These are phyloP conservation scores for Ceratocystis eucalypticola DNA, from an alignment of 2,329 filamentous ascomycete genomes.

Conservation along the genomic window DNA sequence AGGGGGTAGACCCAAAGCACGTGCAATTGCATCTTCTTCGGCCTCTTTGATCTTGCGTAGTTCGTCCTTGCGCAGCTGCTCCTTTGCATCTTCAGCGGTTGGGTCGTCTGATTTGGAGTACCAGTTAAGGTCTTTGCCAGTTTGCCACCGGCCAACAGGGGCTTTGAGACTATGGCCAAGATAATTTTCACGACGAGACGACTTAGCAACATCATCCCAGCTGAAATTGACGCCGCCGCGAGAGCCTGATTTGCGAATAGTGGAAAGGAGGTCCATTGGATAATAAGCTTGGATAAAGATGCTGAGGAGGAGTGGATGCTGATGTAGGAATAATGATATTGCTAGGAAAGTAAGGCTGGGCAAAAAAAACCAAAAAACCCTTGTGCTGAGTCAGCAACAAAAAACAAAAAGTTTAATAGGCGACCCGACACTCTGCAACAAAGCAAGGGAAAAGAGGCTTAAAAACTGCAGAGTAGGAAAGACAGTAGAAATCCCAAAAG, in stretches of 20 bases:
- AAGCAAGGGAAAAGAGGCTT: not conserved
- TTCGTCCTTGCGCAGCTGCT: slow-evolving; percentile 59
- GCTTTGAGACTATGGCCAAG: slow-evolving; percentile 87
- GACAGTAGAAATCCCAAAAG: not conserved
- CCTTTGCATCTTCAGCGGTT: slow-evolving; percentile 31
- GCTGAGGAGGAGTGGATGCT: not conserved
- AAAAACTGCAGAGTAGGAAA: not conserved
- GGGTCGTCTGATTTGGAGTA: slow-evolving; percentile 45
- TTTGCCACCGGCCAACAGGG: slow-evolving; percentile 83
- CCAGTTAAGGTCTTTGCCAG: slow-evolving; percentile 54
- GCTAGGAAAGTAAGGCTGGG: not conserved
- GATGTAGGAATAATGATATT: not conserved
- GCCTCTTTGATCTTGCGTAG: slow-evolving; percentile 73
- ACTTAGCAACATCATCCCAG: slow-evolving; percentile 87
- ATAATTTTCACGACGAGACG: slow-evolving; percentile 74
- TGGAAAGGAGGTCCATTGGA: slow-evolving; percentile 81
- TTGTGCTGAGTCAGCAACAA: slow-evolving; percentile 6
- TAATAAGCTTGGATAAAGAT: not conserved
- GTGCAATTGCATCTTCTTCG: slow-evolving; percentile 80
- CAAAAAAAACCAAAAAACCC: not conserved
- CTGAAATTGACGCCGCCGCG: slow-evolving; percentile 91
- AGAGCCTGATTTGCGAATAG: slow-evolving; percentile 79
- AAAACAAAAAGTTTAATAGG: not conserved
- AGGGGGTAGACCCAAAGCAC: slow-evolving; percentile 66
- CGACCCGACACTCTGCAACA: not conserved